phyloP scores from a whole-genome alignment of 1,284 basidiomycete species.

The Apiotrichum brassicae region DNA sequence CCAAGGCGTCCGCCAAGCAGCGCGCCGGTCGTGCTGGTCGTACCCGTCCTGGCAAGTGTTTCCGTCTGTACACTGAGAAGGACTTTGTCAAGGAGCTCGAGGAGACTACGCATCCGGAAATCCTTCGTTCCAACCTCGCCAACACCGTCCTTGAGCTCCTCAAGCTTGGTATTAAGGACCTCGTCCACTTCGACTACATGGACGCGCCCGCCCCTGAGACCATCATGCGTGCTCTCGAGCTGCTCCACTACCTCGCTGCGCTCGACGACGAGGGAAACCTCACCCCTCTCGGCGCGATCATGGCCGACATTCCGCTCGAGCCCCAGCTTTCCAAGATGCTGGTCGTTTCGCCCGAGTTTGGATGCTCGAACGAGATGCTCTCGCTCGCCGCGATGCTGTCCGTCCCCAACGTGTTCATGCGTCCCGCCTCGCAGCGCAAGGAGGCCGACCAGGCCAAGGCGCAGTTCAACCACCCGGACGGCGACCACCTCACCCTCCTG shows the following conservation, averaged over 20 bases:
- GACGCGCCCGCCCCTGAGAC: constrained; percentile 96
- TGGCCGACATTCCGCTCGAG: constrained; percentile 98
- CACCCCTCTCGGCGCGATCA: constrained; percentile 78
- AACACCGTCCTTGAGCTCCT: constrained; percentile 92
- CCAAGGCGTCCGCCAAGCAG: constrained; percentile 93
- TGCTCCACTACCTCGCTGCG: constrained; percentile 86
- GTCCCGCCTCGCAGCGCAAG: constrained; percentile 77
- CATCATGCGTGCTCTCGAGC: constrained; percentile 92
- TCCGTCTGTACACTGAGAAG: constrained; percentile 92
- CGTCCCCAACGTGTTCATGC: constrained; percentile 91
- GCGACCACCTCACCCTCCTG: constrained; percentile 89
- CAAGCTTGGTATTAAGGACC: constrained; percentile 88
- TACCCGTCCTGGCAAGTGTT: constrained; percentile 94
- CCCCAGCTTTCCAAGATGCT: constrained; percentile 95
- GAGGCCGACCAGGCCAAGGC: constrained; percentile 92
- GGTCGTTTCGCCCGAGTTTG: constrained; percentile 88
- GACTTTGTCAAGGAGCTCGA: constrained; percentile 94
- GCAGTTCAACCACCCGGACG: constrained; percentile 81
- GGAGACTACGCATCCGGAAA: constrained; percentile 95
- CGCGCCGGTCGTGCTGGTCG: constrained; percentile 93
- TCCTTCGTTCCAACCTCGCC: constrained; percentile 82
- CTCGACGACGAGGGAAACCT: constrained; percentile 92
- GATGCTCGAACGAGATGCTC: constrained; percentile 91
- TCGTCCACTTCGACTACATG: constrained; percentile 92
- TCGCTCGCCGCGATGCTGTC: constrained; percentile 89